Evolutionary conservation across 768 basidiomycete genomes (phyloP), one percentile per base, ranked within the genome.

Genomic region (Naganishia friedmannii): DNA sequence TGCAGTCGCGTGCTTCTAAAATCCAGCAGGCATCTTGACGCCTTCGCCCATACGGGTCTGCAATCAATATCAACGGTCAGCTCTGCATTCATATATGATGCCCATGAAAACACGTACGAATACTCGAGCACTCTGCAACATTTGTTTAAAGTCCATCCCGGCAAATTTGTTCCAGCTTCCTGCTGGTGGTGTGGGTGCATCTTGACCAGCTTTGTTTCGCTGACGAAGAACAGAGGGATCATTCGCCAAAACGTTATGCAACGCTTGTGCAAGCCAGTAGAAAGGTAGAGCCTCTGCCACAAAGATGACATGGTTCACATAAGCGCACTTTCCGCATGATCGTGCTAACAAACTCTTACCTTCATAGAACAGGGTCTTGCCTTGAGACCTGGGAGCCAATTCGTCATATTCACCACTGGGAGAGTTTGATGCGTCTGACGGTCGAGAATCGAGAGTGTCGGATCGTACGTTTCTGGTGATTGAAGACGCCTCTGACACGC

Each of bases 251-350:
- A 77, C 71, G 70, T 77, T 78, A n/a, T 80, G 69, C 26, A 83
- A 69, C 8, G 79, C 78, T 45, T 78, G 77, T 23, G 78, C 77
- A 29, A 83, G 77, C 83, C 83, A 83, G 70, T 79, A 83, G 73
- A 77, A 81, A 9, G 83, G 83, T 4, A 82, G 74, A n/a, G 79
- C 80, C 68, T 80, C 79, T 77, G 23, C 19, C 23, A 51, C 23
- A 10, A 3, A 29, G 26, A 32, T 37, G 32, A 34, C n/a, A 26
- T 31, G 39, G n/a, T 26, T 65, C 4, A 42, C 10, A 19, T 55
- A 12, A 55, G 54, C 54, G 13, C 7, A 15, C 29, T 7, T 55
- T 55, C 53, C 1, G n/a, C 28, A 32, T 10, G 46, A 32, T 28
- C 26, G 15, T 1, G 46, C 10, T 37, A 26, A 29, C 53, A 12